A percentile compares a stretch with the other conserved stretches of the same genome.
Conservation (phyloP, 345 rosid genomes). For the Eucalyptus viminalis region DNA sequence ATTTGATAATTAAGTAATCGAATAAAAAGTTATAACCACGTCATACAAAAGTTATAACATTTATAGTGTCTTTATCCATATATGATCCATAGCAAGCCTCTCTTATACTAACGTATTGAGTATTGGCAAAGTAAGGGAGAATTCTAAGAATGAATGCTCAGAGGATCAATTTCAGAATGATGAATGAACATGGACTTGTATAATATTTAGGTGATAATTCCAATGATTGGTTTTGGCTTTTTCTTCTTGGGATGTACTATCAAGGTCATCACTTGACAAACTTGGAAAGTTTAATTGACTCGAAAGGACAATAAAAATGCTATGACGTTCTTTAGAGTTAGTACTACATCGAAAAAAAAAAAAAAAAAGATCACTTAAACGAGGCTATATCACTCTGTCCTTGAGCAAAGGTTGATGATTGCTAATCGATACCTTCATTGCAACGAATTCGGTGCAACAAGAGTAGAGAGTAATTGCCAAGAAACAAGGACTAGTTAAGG, state of each 20-base stretch:
- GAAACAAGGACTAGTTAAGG: neutral
- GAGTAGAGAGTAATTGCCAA: fast-evolving
- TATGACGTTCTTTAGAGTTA: fast-evolving
- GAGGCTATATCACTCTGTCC: neutral
- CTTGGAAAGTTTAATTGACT: neutral
- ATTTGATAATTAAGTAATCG: neutral
- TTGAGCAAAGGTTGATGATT: neutral
- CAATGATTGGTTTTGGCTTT: neutral
- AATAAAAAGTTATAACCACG: fast-evolving
- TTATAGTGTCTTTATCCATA: neutral
- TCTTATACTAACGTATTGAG: neutral
- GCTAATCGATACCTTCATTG: neutral
- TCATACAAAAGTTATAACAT: neutral
- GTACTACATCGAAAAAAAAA: too few relatives aligned
- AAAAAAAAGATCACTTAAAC: too few relatives aligned
- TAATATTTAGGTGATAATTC: too few relatives aligned
- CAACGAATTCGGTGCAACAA: fast-evolving
- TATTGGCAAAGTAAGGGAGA: too few relatives aligned
- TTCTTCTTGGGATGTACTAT: neutral
- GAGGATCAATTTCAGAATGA: neutral
- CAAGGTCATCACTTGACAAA: neutral
- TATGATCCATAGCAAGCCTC: neutral
- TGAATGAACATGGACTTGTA: neutral
- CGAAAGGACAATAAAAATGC: neutral
- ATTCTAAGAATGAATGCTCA: neutral